Percentiles rank a stretch among this genome's conserved stretches.
These are phyloP conservation scores for Punica granatum DNA, from an alignment of 345 rosid genomes.

Conservation along the genomic window DNA sequence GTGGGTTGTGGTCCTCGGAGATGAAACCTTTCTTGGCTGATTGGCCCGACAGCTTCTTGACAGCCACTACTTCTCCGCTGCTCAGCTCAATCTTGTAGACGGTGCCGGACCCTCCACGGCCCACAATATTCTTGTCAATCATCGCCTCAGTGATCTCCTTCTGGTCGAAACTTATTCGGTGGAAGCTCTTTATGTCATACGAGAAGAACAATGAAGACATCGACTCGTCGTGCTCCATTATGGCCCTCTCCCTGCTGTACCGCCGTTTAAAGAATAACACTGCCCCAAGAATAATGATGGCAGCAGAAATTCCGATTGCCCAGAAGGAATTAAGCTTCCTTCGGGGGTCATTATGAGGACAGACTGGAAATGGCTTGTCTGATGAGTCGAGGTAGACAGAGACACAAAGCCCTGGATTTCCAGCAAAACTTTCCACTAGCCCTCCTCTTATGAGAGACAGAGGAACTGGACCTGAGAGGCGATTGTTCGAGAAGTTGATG, in stretches of 20 bases:
- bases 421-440: constrained; percentile 68
- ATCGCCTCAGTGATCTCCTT: constrained; percentile 66
- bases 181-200: constrained; percentile 77
- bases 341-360: constrained; percentile 34
- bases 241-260: constrained; percentile 34
- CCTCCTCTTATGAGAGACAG: constrained; percentile 58
- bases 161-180: constrained; percentile 59
- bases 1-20: constrained; percentile 31
- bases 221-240: constrained; percentile 48
- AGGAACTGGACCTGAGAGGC: constrained; percentile 83
- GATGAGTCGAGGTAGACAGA: constrained; percentile 39
- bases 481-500: constrained; percentile 68
- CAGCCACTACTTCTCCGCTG: constrained; percentile 72
- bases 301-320: constrained; percentile 49
- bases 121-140: constrained; percentile 75
- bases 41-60: constrained; percentile 69
- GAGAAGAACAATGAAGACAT: constrained; percentile 57
- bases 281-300: constrained; percentile 43
- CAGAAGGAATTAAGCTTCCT: constrained; percentile 51
- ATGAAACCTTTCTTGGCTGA: constrained; percentile 38
- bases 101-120: constrained; percentile 81
- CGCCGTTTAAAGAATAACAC: constrained; percentile 52
- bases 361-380: constrained; percentile 42
- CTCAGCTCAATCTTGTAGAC: constrained; percentile 61
- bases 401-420: constrained; percentile 79